phyloP scores from a whole-genome alignment of 495 filamentous ascomycete species.

The Aspergillus wentii region DNA sequence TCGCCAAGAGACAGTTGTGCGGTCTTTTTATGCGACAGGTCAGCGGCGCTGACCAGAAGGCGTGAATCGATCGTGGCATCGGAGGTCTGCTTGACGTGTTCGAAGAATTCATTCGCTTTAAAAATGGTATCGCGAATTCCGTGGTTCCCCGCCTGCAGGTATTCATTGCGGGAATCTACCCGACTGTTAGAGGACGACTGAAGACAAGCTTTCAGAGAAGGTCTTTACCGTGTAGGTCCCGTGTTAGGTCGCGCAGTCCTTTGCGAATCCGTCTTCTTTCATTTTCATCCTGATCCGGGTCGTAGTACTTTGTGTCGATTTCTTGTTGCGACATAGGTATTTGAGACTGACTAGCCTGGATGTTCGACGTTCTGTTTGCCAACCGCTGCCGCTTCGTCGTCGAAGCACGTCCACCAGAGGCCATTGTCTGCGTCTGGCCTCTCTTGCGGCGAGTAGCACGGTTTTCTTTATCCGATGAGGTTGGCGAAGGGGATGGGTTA shows the following conservation, averaged over 20 bases:
- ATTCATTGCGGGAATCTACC: constrained; percentile 64
- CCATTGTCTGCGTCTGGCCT: constrained; percentile 23
- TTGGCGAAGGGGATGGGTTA: constrained; percentile 34
- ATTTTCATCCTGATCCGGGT: constrained; percentile 83
- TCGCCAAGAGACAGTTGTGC: constrained; percentile 66
- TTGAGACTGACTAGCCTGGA: constrained; percentile 23
- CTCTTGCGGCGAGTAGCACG: constrained; percentile 17
- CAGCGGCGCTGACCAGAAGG: constrained; percentile 70
- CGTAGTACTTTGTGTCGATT: constrained; percentile 55
- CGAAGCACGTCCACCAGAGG: constrained; percentile 15
- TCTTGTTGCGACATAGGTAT: constrained; percentile 17
- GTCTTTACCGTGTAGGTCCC: constrained; percentile 56
- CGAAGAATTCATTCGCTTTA: constrained; percentile 59
- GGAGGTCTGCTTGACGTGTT: constrained; percentile 78
- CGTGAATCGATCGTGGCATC: constrained; percentile 90
- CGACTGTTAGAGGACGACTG: constrained; percentile 4
- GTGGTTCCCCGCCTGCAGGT: constrained; percentile 51
- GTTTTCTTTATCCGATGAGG: constrained; percentile 61
- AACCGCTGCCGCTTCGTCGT: constrained; percentile 40
- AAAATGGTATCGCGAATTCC: constrained; percentile 59
- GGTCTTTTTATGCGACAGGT: constrained; percentile 70
- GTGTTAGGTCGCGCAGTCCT: constrained; percentile 60
- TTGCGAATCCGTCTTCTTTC: constrained; percentile 68
- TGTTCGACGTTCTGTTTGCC: constrained; percentile 25
- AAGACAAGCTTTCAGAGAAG: neutral